These are phyloP conservation scores for Zelonia costaricensis DNA, from an alignment of 208 protist species.

Conservation along the genomic window DNA sequence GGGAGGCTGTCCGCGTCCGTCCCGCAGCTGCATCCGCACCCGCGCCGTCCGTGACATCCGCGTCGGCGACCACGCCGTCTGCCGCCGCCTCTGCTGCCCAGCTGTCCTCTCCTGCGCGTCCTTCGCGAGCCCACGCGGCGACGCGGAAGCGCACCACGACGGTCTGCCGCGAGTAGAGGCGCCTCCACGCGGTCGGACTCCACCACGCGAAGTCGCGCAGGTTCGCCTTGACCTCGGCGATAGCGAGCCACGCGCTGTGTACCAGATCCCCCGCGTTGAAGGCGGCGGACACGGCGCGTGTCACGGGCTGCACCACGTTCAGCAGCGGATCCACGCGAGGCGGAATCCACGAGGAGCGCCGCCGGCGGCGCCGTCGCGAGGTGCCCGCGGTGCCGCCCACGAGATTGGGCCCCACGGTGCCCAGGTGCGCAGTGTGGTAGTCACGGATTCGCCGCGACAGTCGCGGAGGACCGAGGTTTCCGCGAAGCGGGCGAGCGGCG, in stretches of 20 bases:
- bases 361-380: no score
- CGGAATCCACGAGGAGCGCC: background rate
- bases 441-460: background rate
- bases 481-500: no score
- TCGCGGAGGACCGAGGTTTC: no score
- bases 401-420: background rate
- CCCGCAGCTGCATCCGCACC: no score
- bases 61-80: no score
- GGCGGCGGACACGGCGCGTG: background rate
- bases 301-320: background rate
- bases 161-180: conserved; percentile 29
- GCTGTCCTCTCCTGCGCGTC: no score
- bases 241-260: background rate
- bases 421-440: background rate
- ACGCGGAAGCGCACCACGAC: conserved; percentile 30
- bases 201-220: conserved; percentile 24
- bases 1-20: conserved; percentile 8
- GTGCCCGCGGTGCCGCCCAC: no score
- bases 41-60: no score
- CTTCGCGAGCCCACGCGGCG: background rate
- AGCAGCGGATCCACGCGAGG: background rate
- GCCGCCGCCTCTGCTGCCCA: no score
- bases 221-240: conserved; percentile 10
- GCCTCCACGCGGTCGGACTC: conserved; percentile 17
- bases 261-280: conserved; percentile 2